Conservation (phyloP, 768 basidiomycete species). For the Solioccasus polychromus region DNA sequence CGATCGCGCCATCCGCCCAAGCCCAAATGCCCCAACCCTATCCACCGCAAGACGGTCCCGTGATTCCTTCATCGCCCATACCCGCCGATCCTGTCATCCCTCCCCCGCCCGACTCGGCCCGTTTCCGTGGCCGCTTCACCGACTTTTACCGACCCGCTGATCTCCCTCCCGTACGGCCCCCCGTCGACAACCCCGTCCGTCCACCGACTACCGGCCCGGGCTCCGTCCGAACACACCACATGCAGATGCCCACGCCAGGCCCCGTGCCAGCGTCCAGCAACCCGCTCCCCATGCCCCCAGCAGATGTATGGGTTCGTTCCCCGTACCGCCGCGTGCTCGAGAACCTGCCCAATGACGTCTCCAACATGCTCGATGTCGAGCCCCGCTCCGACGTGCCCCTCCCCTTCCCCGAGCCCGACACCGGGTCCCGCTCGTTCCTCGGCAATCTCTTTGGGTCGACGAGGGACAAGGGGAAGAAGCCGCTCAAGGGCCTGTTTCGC, state of each 20-base stretch:
- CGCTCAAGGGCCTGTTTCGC: slow-evolving; percentile 44
- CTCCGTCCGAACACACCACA: slow-evolving; percentile 12
- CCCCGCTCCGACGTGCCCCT: slow-evolving; percentile 1
- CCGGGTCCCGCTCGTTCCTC: slow-evolving; percentile 21
- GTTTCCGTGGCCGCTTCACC: slow-evolving; percentile 28
- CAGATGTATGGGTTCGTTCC: slow-evolving; percentile 54
- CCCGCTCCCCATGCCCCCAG: slow-evolving; percentile 63
- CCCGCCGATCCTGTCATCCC: slow-evolving; percentile 4
- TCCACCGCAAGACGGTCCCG: slow-evolving; percentile 1
- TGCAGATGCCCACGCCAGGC: slow-evolving; percentile 1
- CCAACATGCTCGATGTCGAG: slow-evolving; percentile 13
- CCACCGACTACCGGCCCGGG: slow-evolving; percentile 6
- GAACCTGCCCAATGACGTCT: slow-evolving; percentile 46
- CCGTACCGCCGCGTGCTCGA: slow-evolving; percentile 54
- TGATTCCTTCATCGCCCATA: slow-evolving; percentile 25
- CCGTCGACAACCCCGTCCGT: slow-evolving; percentile 2
- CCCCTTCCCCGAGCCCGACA: slow-evolving; percentile 13
- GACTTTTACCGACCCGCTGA: slow-evolving; percentile 26
- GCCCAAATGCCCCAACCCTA: slow-evolving; percentile 18
- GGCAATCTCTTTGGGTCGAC: slow-evolving; percentile 21
- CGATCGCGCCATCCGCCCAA: neutral
- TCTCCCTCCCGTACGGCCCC: slow-evolving; percentile 1
- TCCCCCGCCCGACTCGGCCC: slow-evolving; percentile 9
- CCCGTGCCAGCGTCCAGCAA: slow-evolving; percentile 31
- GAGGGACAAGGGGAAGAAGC: slow-evolving; percentile 36